A percentile compares a stretch with the other conserved stretches of the same genome.
These are phyloP conservation scores for Agaricus subrufescens DNA, from an alignment of 768 basidiomycete genomes.

Conservation along the genomic window DNA sequence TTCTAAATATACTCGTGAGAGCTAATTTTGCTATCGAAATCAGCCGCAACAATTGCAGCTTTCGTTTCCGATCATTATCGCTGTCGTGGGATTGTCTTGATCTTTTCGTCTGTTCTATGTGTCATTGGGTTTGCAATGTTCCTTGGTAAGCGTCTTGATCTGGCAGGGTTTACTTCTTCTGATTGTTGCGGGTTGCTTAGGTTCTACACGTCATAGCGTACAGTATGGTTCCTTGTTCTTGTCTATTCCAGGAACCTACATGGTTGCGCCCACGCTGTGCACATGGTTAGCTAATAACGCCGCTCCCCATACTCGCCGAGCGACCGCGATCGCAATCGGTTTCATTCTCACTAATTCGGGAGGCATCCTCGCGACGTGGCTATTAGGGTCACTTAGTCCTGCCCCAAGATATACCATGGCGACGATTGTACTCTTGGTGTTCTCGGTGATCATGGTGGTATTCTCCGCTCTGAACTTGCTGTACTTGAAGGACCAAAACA, in stretches of 20 bases:
- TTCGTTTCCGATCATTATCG: conserved; percentile 49
- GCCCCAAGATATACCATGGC: conserved; percentile 47
- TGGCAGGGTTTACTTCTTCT: not conserved
- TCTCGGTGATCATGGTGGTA: conserved; percentile 35
- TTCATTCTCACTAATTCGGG: conserved; percentile 57
- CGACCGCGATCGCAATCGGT: conserved; percentile 52
- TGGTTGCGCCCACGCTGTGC: conserved; percentile 45
- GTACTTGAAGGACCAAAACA: conserved; percentile 40
- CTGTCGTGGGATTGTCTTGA: conserved; percentile 43
- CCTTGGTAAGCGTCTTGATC: conserved; percentile 31
- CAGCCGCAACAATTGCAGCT: conserved; percentile 32
- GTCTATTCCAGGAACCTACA: conserved; percentile 47
- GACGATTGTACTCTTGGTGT: conserved; percentile 34
- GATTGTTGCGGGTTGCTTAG: conserved; percentile 14
- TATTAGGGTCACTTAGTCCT: conserved; percentile 45
- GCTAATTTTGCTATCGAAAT: no score
- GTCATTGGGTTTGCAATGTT: conserved; percentile 54
- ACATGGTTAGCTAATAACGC: conserved; percentile 65
- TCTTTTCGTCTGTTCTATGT: conserved; percentile 38
- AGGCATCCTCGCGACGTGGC: conserved; percentile 59
- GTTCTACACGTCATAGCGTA: conserved; percentile 30
- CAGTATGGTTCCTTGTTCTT: conserved; percentile 57
- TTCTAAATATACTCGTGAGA: not conserved
- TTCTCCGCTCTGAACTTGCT: conserved; percentile 30
- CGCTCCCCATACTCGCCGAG: conserved; percentile 50